Percentiles rank a stretch among this genome's conserved stretches.
These are phyloP conservation scores for Arachnomyces sp. DNA, from an alignment of 2,329 filamentous ascomycete genomes.

Conservation along the genomic window DNA sequence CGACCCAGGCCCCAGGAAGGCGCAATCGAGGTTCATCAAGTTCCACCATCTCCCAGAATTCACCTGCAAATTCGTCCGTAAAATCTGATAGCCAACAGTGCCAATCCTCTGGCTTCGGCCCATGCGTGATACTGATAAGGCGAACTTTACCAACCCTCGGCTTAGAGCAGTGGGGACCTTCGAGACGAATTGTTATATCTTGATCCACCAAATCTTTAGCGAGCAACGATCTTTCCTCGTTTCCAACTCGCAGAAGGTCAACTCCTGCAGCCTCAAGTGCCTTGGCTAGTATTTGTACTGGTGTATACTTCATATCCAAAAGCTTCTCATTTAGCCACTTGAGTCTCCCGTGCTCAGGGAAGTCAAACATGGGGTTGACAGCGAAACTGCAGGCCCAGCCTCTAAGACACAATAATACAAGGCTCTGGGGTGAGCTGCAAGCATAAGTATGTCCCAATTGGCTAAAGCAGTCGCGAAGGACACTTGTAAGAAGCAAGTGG, in stretches of 20 bases:
- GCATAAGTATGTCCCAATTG: too few species aligned
- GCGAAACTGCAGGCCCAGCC: too few species aligned
- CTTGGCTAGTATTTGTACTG: background rate
- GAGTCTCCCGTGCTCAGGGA: too few species aligned
- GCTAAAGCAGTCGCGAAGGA: background rate
- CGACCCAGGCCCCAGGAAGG: slow-evolving; percentile 1
- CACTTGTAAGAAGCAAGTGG: background rate
- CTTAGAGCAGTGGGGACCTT: too few species aligned
- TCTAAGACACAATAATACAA: too few species aligned
- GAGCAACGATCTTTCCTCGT: background rate
- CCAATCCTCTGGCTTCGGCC: slow-evolving; percentile 7
- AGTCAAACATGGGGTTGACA: too few species aligned
- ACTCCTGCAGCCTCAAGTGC: background rate
- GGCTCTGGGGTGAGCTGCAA: too few species aligned
- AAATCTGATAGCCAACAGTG: slow-evolving; percentile 4
- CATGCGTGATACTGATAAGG: slow-evolving; percentile 3
- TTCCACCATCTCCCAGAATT: slow-evolving; percentile 8
- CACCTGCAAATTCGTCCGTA: slow-evolving; percentile 5
- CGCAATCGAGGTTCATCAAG: background rate
- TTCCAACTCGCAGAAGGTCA: slow-evolving; percentile 1
- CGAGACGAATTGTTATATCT: background rate
- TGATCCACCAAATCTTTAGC: background rate
- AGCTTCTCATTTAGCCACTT: too few species aligned
- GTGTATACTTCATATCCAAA: background rate
- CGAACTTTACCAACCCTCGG: background rate